Evolutionary conservation across 106 monocot genomes (phyloP).

Genomic region (Dendrobium huoshanense): DNA sequence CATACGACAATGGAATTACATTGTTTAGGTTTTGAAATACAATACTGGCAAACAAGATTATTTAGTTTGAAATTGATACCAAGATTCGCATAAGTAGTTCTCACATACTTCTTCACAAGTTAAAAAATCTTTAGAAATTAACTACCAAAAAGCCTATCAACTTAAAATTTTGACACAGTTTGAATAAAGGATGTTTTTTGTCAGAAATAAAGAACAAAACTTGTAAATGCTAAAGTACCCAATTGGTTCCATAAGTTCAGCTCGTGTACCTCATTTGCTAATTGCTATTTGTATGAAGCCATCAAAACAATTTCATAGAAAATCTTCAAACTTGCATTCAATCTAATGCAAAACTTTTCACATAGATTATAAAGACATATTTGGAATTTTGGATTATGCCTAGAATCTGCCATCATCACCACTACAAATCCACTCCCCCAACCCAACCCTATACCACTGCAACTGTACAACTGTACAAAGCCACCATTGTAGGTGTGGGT

Average conservation of each 20-base stretch:
- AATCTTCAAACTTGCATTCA: background rate
- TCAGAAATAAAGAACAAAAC: background rate
- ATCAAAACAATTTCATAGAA: background rate
- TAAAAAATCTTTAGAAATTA: background rate
- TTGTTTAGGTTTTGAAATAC: background rate
- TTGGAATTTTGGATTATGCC: background rate
- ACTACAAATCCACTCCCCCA: too few species aligned
- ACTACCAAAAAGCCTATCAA: background rate
- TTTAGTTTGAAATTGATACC: background rate
- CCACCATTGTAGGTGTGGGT: background rate
- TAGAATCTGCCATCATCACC: background rate
- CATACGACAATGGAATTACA: background rate
- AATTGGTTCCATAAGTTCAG: background rate
- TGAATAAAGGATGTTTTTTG: background rate
- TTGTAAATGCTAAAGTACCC: background rate
- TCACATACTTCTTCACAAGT: background rate
- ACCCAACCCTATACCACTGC: too few species aligned
- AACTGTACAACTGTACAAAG: background rate
- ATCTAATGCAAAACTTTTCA: background rate
- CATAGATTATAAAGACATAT: background rate
- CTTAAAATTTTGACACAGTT: background rate
- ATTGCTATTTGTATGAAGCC: conserved; percentile 1
- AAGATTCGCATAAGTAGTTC: background rate
- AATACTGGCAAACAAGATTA: background rate
- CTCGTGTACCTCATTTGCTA: background rate